Percentiles rank a stretch among this genome's conserved stretches.
Conservation (phyloP, 192 early-diverging fungal genomes). For the Chytriomyces confervae region DNA sequence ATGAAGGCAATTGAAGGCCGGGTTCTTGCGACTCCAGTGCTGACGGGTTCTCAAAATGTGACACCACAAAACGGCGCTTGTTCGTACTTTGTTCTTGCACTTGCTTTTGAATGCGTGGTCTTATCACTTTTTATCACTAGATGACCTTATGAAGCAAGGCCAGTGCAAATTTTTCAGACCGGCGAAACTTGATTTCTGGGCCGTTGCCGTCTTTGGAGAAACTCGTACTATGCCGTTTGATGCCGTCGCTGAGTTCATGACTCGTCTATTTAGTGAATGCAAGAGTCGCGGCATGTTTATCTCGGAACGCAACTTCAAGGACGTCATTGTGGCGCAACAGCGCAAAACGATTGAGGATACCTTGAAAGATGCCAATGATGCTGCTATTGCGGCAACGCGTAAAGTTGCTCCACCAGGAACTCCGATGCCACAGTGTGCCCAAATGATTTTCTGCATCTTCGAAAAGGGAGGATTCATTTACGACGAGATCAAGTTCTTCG, state of each 20-base stretch:
- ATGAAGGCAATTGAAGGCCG: conserved; percentile 47
- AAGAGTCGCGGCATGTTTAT: conserved; percentile 20
- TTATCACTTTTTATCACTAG: neutral
- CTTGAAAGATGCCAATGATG: neutral
- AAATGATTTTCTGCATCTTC: conserved; percentile 32
- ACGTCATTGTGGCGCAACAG: neutral
- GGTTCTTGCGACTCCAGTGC: conserved; percentile 36
- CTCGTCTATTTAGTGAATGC: conserved; percentile 20
- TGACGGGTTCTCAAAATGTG: conserved; percentile 28
- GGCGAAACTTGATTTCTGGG: conserved; percentile 30
- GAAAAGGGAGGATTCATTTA: conserved; percentile 52
- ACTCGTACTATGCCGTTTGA: conserved; percentile 11
- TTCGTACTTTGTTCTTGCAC: neutral
- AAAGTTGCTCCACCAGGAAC: neutral
- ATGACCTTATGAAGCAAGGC: neutral
- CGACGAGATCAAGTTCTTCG: conserved; percentile 79
- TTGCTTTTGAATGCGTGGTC: neutral
- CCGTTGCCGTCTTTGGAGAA: conserved; percentile 27
- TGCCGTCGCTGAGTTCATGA: conserved; percentile 5
- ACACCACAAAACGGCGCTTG: conserved; percentile 12
- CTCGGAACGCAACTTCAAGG: neutral
- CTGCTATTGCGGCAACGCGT: neutral
- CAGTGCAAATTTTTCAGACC: conserved; percentile 25
- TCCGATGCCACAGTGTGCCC: neutral
- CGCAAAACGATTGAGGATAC: neutral